phyloP scores from a whole-genome alignment of 169 alveolate genomes.

The Plasmodium berghei region DNA sequence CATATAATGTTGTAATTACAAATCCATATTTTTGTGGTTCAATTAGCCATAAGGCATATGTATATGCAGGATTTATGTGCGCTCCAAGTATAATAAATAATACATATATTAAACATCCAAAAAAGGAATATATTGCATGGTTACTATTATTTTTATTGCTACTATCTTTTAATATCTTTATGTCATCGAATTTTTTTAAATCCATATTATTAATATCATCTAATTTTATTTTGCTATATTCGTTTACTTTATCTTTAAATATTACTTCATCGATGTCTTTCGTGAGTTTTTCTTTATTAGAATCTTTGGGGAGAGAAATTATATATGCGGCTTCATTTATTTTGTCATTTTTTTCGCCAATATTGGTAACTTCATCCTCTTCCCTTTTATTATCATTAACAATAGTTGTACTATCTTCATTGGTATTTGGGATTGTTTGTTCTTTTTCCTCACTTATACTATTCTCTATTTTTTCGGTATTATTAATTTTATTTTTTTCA shows the following conservation, averaged over 20 bases:
- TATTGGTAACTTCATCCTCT: neutral
- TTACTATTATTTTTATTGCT: conserved; percentile 27
- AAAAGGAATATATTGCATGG: conserved; percentile 66
- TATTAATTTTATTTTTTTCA: neutral
- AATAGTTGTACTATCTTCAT: conserved; percentile 3
- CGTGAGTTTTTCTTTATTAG: conserved; percentile 14
- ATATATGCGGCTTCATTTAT: neutral
- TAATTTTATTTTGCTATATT: conserved; percentile 64
- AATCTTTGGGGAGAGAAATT: neutral
- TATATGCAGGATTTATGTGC: conserved; percentile 68
- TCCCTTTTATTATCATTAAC: neutral
- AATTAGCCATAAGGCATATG: conserved; percentile 61
- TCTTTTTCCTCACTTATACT: too few species aligned
- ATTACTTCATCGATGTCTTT: conserved; percentile 34
- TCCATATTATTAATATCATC: conserved; percentile 54
- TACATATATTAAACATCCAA: conserved; percentile 70
- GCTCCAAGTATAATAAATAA: conserved; percentile 62
- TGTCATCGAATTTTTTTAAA: conserved; percentile 27
- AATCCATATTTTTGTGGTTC: conserved; percentile 75
- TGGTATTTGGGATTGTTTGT: too few species aligned
- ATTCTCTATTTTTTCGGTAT: neutral
- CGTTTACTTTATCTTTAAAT: conserved; percentile 53
- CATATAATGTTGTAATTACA: conserved; percentile 45
- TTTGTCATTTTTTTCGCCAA: neutral
- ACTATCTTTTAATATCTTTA: conserved; percentile 40